A percentile compares a stretch with the other conserved stretches of the same genome.
Conservation (phyloP, 2,329 filamentous ascomycete species). For the Penicillium rolfsii region DNA sequence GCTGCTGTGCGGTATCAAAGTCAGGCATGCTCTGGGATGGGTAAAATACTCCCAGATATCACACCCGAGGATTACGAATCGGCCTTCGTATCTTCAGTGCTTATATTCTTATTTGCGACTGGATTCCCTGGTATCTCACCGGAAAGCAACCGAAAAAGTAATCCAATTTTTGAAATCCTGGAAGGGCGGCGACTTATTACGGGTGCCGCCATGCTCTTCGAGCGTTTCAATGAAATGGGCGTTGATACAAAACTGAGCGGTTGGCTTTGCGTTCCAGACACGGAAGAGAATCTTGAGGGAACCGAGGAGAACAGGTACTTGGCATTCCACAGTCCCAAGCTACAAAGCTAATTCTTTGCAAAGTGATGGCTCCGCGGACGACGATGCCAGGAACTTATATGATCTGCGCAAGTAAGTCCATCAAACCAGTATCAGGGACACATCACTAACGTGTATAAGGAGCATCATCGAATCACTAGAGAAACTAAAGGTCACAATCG, state of each 20-base stretch:
- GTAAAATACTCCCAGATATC: slow-evolving; percentile 42
- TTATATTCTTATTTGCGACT: slow-evolving; percentile 44
- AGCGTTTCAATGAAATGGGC: slow-evolving; percentile 29
- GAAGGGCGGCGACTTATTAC: slow-evolving; percentile 36
- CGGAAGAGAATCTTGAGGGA: slow-evolving; percentile 14
- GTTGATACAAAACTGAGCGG: slow-evolving; percentile 30
- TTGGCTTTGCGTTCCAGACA: slow-evolving; percentile 29
- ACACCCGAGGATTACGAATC: slow-evolving; percentile 49
- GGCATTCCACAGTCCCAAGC: not conserved
- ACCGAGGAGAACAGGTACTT: slow-evolving; percentile 10
- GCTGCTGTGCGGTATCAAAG: slow-evolving; percentile 43
- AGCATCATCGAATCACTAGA: slow-evolving; percentile 32
- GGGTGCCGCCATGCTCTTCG: slow-evolving; percentile 37
- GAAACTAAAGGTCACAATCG: slow-evolving; percentile 24
- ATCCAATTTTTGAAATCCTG: slow-evolving; percentile 34
- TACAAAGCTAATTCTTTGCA: not conserved
- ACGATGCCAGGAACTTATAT: slow-evolving; percentile 17
- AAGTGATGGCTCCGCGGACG: slow-evolving; percentile 7
- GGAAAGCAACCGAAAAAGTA: slow-evolving; percentile 26
- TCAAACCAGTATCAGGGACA: not conserved
- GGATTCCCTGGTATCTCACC: slow-evolving; percentile 36
- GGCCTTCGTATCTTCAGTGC: slow-evolving; percentile 45
- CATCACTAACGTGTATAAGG: slow-evolving; percentile 16
- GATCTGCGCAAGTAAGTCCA: slow-evolving; percentile 22
- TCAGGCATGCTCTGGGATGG: slow-evolving; percentile 39